A percentile compares a stretch with the other conserved stretches of the same genome.
Evolutionary conservation across 2,329 filamentous ascomycete genomes (phyloP).

Genomic region (Aspergillus udagawae): DNA sequence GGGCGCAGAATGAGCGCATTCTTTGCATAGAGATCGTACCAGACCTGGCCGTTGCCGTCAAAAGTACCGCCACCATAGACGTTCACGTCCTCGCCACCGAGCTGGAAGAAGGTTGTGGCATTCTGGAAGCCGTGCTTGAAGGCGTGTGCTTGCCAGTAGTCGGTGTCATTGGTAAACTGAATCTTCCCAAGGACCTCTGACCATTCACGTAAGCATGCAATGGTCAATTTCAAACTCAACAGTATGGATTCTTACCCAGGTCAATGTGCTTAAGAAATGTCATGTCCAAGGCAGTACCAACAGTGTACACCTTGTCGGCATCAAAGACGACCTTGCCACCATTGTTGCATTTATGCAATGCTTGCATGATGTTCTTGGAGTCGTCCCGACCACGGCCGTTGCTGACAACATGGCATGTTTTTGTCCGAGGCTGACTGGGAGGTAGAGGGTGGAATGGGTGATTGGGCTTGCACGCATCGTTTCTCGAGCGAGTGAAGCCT

Average conservation of each 20-base stretch:
- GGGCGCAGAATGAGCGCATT: conserved; percentile 57
- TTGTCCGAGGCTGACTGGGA: conserved; percentile 18
- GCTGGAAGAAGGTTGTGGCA: conserved; percentile 62
- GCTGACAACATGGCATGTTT: conserved; percentile 26
- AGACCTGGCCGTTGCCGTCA: conserved; percentile 62
- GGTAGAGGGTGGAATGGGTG: conserved; percentile 29
- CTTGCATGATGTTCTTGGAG: conserved; percentile 49
- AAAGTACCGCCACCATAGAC: conserved; percentile 63
- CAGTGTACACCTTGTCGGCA: conserved; percentile 53
- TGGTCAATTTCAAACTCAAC: neutral
- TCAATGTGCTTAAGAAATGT: conserved; percentile 63
- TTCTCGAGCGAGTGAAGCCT: conserved; percentile 18
- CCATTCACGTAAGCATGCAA: neutral
- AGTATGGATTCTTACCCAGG: conserved; percentile 43
- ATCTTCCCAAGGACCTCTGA: conserved; percentile 57
- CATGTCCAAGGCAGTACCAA: conserved; percentile 62
- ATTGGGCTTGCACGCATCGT: conserved; percentile 24
- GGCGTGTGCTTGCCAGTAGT: conserved; percentile 63
- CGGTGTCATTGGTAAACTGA: conserved; percentile 62
- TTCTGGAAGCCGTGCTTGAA: conserved; percentile 66
- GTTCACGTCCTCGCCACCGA: conserved; percentile 63
- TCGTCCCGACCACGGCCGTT: conserved; percentile 42
- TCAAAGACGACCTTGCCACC: conserved; percentile 60
- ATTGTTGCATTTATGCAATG: conserved; percentile 58
- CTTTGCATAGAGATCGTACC: conserved; percentile 60